These are phyloP conservation scores for Proliferodiscus dingleyae DNA, from an alignment of 2,329 filamentous ascomycete species.

Conservation along the genomic window DNA sequence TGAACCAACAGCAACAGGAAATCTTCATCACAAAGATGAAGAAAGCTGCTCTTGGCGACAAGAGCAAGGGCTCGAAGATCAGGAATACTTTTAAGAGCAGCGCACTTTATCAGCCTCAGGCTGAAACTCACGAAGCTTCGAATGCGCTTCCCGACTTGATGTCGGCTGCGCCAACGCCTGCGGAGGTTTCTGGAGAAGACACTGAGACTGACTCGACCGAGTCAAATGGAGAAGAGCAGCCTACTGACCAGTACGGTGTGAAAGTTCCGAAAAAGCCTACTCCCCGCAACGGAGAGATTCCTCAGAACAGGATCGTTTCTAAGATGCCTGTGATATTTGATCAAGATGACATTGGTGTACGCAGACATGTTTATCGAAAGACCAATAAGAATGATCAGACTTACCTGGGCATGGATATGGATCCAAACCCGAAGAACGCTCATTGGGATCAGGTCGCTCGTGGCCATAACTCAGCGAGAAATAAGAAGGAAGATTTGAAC, in stretches of 20 bases:
- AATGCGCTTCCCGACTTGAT: conserved; percentile 11
- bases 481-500: conserved; percentile 27
- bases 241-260: conserved; percentile 28
- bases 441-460: conserved; percentile 26
- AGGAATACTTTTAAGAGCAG: conserved; percentile 11
- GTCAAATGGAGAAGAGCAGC: conserved; percentile 19
- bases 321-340: conserved; percentile 24
- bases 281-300: conserved; percentile 21
- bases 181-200: conserved; percentile 17
- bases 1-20: conserved; percentile 9
- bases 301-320: conserved; percentile 24
- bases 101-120: conserved; percentile 12
- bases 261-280: conserved; percentile 24
- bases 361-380: conserved; percentile 22
- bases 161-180: conserved; percentile 19
- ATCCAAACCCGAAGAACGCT: conserved; percentile 25
- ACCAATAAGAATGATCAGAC: conserved; percentile 21
- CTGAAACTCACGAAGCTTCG: conserved; percentile 4
- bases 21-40: conserved; percentile 5
- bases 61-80: conserved; percentile 5
- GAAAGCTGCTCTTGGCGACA: conserved; percentile 8
- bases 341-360: conserved; percentile 28
- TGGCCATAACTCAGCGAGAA: conserved; percentile 25
- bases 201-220: conserved; percentile 15
- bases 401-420: conserved; percentile 23